These are phyloP conservation scores for Aureobasidium sp. DNA, from an alignment of 2,329 filamentous ascomycete species.

Conservation along the genomic window DNA sequence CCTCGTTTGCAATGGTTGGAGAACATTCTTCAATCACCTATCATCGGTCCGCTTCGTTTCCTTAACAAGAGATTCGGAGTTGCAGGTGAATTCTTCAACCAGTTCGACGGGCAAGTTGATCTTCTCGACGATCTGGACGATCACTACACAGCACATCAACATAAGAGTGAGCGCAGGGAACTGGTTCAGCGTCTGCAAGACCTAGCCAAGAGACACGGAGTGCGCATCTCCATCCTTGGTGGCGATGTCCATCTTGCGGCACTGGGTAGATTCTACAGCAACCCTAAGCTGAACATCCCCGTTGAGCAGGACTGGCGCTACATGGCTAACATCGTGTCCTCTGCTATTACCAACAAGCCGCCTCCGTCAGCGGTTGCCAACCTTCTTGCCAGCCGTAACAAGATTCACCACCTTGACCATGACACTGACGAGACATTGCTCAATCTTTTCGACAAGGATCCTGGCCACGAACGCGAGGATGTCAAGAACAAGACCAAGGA, in stretches of 20 bases:
- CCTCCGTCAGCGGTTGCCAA: conserved; percentile 58
- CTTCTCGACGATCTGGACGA: conserved; percentile 57
- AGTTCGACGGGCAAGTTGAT: conserved; percentile 73
- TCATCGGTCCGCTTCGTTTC: conserved; percentile 83
- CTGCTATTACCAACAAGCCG: conserved; percentile 60
- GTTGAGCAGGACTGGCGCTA: conserved; percentile 52
- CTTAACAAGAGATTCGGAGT: conserved; percentile 85
- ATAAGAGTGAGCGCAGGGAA: conserved; percentile 77
- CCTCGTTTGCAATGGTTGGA: conserved; percentile 89
- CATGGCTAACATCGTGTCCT: conserved; percentile 56
- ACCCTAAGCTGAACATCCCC: conserved; percentile 47
- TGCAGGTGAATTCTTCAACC: conserved; percentile 79
- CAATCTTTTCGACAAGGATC: conserved; percentile 53
- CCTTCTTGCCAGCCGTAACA: conserved; percentile 52
- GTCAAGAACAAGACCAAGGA: conserved; percentile 53
- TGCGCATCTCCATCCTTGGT: conserved; percentile 53
- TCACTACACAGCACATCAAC: conserved; percentile 79
- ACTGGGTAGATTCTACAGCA: conserved; percentile 56
- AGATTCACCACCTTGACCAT: conserved; percentile 55
- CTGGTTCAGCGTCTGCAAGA: conserved; percentile 59
- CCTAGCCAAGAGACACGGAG: conserved; percentile 44
- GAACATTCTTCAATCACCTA: conserved; percentile 76
- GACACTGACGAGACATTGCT: conserved; percentile 58
- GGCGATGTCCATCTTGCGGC: conserved; percentile 58
- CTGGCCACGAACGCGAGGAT: conserved; percentile 33